Base-by-base conservation (phyloP, 1,284 basidiomycete species). In the Phlebopus sp. region DNA sequence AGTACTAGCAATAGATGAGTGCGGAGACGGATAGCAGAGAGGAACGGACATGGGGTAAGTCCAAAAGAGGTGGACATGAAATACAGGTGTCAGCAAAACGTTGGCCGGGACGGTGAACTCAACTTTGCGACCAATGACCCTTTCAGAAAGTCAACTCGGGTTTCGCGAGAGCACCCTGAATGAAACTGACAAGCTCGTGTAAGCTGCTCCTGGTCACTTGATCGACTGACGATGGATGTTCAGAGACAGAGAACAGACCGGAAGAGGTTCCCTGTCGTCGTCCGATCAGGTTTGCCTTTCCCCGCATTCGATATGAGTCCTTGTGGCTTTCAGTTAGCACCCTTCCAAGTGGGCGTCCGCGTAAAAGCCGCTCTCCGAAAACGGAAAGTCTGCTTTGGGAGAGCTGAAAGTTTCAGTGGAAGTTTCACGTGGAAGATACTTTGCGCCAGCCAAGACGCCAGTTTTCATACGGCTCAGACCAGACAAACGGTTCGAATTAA, bases 301-400 rank as follows among this genome's bases (percentile, higher is more conserved):
- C 19, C 25, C 8, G 36, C 36, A 27, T 32, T 29, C 30, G 46
- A 43, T 56, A 57, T 36, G 44, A 35, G 17, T 29, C 37, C 42
- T 43, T 36, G 42, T 57, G 54, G 34, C 31, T 42, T 30, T 23
- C 4, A 55, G 29, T 27, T 29, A 8, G 21, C 21, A 17, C 18
- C 36, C 25, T 40, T 19, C 29, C 35, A 11, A n/a, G 32, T n/a
- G 14, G 32, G 32, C 3, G 14, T 18, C 32, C 32, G 32, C 6
- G 32, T 18, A 35, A 35, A 35, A 18, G 4, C 32, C 32, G 32
- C 27, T 29, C 10, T 11, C 27, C 27, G 9, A 29, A 29, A 29
- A 5, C 9, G 27, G 27, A 29, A 29, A 29, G 27, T 29, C 27
- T 29, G 27, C 27, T 5, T 25, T 25, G 27, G 9, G 27, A 29